Conservation (phyloP, 345 rosid species). For the Turritis glabra region DNA sequence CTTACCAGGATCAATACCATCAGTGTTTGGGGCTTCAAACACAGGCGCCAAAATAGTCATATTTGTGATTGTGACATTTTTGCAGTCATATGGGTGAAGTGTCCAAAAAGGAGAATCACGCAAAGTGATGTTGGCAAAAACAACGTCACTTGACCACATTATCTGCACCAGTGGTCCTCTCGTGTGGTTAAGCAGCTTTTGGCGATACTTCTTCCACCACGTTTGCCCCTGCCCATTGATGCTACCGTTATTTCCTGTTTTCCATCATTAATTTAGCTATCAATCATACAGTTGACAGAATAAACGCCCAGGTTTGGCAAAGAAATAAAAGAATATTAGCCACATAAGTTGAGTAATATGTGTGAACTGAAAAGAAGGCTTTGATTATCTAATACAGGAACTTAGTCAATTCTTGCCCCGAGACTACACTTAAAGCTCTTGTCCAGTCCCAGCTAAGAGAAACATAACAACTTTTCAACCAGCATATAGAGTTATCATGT, state of each 20-base stretch:
- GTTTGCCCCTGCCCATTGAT: conserved; percentile 85
- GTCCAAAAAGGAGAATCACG: conserved; percentile 98
- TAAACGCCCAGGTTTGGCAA: not conserved
- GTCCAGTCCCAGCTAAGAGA: not conserved
- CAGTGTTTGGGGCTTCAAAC: conserved; percentile 84
- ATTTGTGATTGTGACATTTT: conserved; percentile 69
- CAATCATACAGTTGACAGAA: not conserved
- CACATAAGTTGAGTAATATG: not conserved
- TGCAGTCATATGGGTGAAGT: conserved; percentile 93
- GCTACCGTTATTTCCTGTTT: conserved; percentile 84
- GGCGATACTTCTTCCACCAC: conserved; percentile 91
- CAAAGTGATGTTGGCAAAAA: conserved; percentile 71
- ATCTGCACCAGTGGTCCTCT: conserved; percentile 92
- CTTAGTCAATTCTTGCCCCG: not conserved
- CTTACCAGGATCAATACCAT: conserved; percentile 97
- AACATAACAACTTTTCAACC: conserved; percentile 10
- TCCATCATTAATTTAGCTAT: not conserved
- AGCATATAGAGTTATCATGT: not conserved
- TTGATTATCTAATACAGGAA: not conserved
- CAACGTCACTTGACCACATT: conserved; percentile 82
- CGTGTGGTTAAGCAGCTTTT: conserved; percentile 84
- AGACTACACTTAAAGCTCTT: conserved; percentile 1
- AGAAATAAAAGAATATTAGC: not conserved
- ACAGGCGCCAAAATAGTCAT: conserved; percentile 82
- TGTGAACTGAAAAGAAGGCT: not conserved